These are phyloP conservation scores for Teratosphaeria viscida DNA, from an alignment of 2,329 filamentous ascomycete species.

Conservation along the genomic window DNA sequence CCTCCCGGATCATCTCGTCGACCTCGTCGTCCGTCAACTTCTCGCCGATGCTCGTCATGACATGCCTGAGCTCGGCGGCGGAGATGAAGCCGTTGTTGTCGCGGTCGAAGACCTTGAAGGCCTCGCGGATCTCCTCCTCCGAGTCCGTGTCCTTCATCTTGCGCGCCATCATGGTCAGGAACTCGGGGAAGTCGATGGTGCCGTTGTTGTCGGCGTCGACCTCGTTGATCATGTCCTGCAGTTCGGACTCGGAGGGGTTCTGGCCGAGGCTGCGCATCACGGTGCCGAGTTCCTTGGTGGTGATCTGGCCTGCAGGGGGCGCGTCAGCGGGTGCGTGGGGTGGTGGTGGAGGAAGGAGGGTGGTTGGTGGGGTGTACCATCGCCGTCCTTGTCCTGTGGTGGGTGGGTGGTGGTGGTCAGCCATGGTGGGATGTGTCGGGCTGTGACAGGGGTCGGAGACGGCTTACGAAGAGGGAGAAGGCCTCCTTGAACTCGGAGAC, in stretches of 20 bases:
- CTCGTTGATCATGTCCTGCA: conserved; percentile 58
- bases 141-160: conserved; percentile 52
- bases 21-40: conserved; percentile 54
- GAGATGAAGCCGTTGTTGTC: conserved; percentile 57
- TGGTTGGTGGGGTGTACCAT: conserved; percentile 33
- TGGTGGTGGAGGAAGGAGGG: background rate
- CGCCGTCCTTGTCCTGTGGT: conserved; percentile 47
- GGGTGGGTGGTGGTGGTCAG: conserved; percentile 10
- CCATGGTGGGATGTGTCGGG: background rate
- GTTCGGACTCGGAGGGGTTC: conserved; percentile 51
- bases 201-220: conserved; percentile 55
- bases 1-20: conserved; percentile 55
- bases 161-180: conserved; percentile 56
- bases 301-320: conserved; percentile 45
- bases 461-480: conserved; percentile 97
- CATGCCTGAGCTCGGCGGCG: conserved; percentile 49
- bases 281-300: conserved; percentile 51
- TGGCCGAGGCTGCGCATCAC: conserved; percentile 55
- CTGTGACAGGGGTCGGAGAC: background rate
- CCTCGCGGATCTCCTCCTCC: conserved; percentile 54
- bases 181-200: conserved; percentile 57
- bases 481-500: conserved; percentile 99
- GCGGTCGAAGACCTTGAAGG: conserved; percentile 57
- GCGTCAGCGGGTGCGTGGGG: conserved; percentile 1
- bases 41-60: conserved; percentile 56